phyloP scores from a whole-genome alignment of 2,329 filamentous ascomycete genomes.

The Simplicillium aogashimaense region DNA sequence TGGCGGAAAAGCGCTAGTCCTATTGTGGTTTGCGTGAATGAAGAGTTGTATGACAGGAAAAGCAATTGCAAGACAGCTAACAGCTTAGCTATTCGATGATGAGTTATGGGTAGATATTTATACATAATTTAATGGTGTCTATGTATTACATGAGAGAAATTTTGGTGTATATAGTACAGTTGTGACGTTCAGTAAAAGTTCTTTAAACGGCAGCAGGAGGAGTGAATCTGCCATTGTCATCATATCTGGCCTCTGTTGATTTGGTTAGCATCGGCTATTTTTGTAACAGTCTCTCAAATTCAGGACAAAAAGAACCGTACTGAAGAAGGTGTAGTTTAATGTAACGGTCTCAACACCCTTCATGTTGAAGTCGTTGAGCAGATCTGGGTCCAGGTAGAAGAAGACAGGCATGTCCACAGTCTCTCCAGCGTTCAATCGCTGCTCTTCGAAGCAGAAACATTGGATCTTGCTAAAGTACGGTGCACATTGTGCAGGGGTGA shows the following conservation, averaged over 20 bases:
- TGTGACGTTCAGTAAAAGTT: too few relatives aligned
- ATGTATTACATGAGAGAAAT: too few relatives aligned
- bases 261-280: conserved; percentile 20
- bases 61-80: too few relatives aligned
- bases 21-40: too few relatives aligned
- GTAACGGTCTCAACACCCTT: conserved; percentile 91
- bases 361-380: conserved; percentile 88
- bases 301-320: conserved; percentile 43
- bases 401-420: conserved; percentile 99
- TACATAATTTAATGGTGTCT: too few relatives aligned
- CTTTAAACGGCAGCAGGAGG: conserved; percentile 16
- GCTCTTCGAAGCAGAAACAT: conserved; percentile 98
- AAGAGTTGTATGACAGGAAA: too few relatives aligned
- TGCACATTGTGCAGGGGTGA: conserved; percentile 89
- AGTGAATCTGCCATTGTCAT: conserved; percentile 34
- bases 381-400: conserved; percentile 96
- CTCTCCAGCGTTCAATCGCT: conserved; percentile 87
- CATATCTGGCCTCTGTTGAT: conserved; percentile 31
- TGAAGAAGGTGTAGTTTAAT: conserved; percentile 96
- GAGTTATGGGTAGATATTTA: too few relatives aligned
- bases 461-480: conserved; percentile 99
- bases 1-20: too few relatives aligned
- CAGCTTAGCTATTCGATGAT: too few relatives aligned
- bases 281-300: not conserved
- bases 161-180: too few relatives aligned